Evolutionary conservation across 2,329 filamentous ascomycete genomes (phyloP).

Genomic region (Shiraia bambusicola): DNA sequence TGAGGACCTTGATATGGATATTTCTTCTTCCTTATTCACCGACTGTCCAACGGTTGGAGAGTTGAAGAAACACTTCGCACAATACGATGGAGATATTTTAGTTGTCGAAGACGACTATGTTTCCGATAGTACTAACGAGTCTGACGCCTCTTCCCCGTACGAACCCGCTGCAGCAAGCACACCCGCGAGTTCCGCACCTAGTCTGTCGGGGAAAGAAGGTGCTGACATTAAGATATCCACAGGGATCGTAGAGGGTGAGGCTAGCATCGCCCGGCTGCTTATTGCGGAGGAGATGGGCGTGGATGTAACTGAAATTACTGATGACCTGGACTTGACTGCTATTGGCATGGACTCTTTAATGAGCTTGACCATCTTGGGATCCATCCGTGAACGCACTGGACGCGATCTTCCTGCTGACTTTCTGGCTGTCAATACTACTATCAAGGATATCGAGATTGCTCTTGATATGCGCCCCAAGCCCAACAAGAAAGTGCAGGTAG

Average conservation of each 20-base stretch:
- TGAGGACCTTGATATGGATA: conserved; percentile 61
- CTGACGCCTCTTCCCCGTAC: conserved; percentile 47
- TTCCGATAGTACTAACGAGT: conserved; percentile 44
- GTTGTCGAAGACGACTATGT: conserved; percentile 44
- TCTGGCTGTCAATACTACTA: conserved; percentile 61
- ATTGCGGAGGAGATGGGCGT: conserved; percentile 64
- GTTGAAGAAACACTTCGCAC: conserved; percentile 59
- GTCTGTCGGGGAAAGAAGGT: conserved; percentile 45
- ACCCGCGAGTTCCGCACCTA: conserved; percentile 52
- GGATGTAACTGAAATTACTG: conserved; percentile 57
- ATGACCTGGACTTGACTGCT: conserved; percentile 62
- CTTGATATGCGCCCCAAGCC: conserved; percentile 58
- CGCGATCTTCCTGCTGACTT: conserved; percentile 56
- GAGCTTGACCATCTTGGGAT: conserved; percentile 54
- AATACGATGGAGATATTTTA: conserved; percentile 47
- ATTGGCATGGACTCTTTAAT: conserved; percentile 58
- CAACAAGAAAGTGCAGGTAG: conserved; percentile 39
- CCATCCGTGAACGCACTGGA: conserved; percentile 54
- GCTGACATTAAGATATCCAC: conserved; percentile 36
- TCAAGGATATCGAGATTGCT: conserved; percentile 65
- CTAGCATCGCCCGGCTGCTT: conserved; percentile 52
- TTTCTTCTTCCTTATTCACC: conserved; percentile 61
- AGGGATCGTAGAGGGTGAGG: conserved; percentile 40
- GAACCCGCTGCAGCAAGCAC: conserved; percentile 47
- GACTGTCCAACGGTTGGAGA: conserved; percentile 62